Evolutionary conservation across 2,329 filamentous ascomycete genomes (phyloP).

Genomic region (Clarireedia hainanense): DNA sequence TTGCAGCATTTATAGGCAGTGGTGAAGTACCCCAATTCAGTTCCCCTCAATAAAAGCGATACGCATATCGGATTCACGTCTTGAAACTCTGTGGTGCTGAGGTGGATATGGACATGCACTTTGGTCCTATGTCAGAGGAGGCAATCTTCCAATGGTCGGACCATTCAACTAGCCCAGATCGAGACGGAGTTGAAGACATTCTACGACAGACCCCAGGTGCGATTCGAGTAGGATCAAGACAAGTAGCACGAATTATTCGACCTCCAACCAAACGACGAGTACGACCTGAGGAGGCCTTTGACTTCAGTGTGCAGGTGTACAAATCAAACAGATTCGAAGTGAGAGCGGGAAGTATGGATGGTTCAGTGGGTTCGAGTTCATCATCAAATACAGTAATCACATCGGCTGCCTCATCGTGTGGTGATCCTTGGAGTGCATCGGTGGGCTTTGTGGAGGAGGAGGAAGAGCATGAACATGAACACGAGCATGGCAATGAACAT

Average conservation of each 20-base stretch:
- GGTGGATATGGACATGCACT: slow-evolving; percentile 7
- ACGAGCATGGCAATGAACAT: slow-evolving; percentile 3
- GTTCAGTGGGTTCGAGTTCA: slow-evolving; percentile 21
- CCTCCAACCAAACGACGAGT: slow-evolving; percentile 4
- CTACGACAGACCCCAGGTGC: slow-evolving; percentile 3
- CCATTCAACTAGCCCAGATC: slow-evolving; percentile 3
- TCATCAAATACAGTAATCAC: slow-evolving; percentile 24
- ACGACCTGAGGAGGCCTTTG: not conserved
- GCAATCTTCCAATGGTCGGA: slow-evolving; percentile 7
- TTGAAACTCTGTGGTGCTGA: no score
- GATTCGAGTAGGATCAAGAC: not conserved
- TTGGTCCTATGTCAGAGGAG: slow-evolving; percentile 7
- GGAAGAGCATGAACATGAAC: slow-evolving; percentile 22
- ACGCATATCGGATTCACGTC: no score
- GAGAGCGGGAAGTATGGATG: slow-evolving; percentile 22
- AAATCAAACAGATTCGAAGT: slow-evolving; percentile 1
- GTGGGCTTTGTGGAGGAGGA: slow-evolving; percentile 21
- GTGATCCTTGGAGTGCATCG: slow-evolving; percentile 24
- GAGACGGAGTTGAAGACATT: slow-evolving; percentile 3
- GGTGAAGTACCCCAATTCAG: no score
- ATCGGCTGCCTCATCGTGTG: slow-evolving; percentile 22
- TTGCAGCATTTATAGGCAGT: no score
- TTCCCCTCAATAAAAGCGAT: no score
- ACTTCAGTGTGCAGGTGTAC: not conserved
- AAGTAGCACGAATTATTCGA: not conserved